These are phyloP conservation scores for Psilocybe azurescens DNA, from an alignment of 768 basidiomycete species.

Conservation along the genomic window DNA sequence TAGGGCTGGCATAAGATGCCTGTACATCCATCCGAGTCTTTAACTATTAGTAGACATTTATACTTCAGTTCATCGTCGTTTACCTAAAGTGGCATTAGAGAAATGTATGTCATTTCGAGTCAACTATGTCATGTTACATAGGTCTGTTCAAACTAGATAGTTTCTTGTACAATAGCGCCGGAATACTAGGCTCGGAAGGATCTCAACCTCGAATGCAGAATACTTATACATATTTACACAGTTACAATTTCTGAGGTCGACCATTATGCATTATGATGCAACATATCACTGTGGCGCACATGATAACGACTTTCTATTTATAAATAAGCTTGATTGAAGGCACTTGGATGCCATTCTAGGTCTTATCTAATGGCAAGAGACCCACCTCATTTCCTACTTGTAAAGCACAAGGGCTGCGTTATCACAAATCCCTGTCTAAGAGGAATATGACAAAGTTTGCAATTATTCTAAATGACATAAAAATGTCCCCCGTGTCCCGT, in stretches of 20 bases:
- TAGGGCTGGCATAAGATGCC: neutral
- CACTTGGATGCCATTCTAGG: neutral
- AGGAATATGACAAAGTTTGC: too few species aligned
- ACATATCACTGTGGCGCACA: slow-evolving; percentile 1
- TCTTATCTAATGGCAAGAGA: neutral
- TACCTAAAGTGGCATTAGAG: neutral
- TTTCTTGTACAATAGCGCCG: neutral
- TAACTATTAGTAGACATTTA: neutral
- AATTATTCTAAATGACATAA: too few species aligned
- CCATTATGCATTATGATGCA: neutral
- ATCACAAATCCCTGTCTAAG: too few species aligned
- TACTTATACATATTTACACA: neutral
- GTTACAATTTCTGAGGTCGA: neutral
- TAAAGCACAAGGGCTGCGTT: neutral
- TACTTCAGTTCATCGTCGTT: neutral
- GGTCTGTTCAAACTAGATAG: neutral
- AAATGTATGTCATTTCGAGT: neutral
- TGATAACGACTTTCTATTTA: slow-evolving; percentile 4
- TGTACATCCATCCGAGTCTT: too few species aligned
- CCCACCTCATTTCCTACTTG: neutral
- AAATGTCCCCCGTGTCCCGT: too few species aligned
- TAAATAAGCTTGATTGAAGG: neutral
- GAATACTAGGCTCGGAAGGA: neutral
- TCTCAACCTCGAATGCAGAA: neutral
- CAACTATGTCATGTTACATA: neutral